Base-by-base conservation (phyloP, 768 basidiomycete genomes). In the Glaciozyma martinii region DNA sequence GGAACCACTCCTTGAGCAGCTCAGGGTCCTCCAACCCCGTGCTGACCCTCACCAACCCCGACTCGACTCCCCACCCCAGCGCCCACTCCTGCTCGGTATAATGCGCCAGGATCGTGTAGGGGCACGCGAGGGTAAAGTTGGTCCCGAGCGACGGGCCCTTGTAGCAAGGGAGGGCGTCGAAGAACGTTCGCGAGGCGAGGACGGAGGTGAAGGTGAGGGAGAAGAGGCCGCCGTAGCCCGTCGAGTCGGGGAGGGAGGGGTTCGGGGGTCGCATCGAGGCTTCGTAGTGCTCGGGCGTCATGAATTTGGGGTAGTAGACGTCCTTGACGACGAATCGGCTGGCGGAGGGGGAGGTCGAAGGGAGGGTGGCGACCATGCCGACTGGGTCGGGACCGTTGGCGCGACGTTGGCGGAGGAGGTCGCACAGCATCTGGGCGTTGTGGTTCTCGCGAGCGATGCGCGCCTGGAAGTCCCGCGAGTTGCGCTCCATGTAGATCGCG, bases 401-500 rank as follows among this genome's bases (percentile, higher is more conserved):
- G 55, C 82, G 83, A 3, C 83, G 80, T 6, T 60, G 18, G 46
- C 80, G 81, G 33, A 99, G 80, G 75, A 86, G 84, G 61, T 88
- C 86, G 76, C 90, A 93, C 62, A 93, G 79, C 52, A 82, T 82
- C 74, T 90, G 85, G 5, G 93, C 80, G 75, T 94, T 98, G 40
- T 76, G 75, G 76, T 98, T 90, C 76, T 94, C 90, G 60, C 79
- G 75, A 61, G 80, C 80, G 70, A 91, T 82, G 61, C 94, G 89
- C 12, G 78, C 80, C 59, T 81, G 78, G 79, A 94, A 97, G 78
- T 95, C 86, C 58, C 94, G 89, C 23, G 94, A 98, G 78, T 99
- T 99, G 70, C 93, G 88, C 75, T 99, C 94, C 88, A 99, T 88
- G 80, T 85, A 94, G 62, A 97, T 84, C 49, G 89, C 91, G 73